Conservation (phyloP, 164 flowering plant genomes). For the Aristolochia californica region DNA sequence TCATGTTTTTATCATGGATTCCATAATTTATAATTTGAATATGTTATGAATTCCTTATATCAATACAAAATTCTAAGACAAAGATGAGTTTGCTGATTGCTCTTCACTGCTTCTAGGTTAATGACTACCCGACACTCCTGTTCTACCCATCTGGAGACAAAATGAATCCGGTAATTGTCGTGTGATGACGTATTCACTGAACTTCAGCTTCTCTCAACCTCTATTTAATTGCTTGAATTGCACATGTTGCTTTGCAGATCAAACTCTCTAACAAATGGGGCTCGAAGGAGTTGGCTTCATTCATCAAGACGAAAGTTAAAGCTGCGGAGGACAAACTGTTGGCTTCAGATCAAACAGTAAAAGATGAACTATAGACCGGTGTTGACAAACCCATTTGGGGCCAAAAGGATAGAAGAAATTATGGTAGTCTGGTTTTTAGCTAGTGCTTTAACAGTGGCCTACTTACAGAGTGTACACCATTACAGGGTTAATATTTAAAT, state of each 20-base stretch:
- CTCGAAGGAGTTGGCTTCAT: slow-evolving; percentile 58
- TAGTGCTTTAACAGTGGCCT: background rate
- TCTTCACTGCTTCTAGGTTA: slow-evolving; percentile 31
- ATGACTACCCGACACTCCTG: slow-evolving; percentile 62
- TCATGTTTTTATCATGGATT: too few relatives aligned
- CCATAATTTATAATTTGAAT: too few relatives aligned
- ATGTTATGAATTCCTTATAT: too few relatives aligned
- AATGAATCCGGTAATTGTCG: slow-evolving; percentile 53
- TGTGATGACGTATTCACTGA: background rate
- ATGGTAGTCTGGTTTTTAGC: background rate
- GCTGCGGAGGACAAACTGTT: slow-evolving; percentile 15
- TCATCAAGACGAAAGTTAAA: slow-evolving; percentile 44
- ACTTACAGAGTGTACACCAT: background rate
- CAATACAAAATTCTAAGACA: background rate
- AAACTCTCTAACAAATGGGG: slow-evolving; percentile 54
- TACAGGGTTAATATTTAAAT: background rate
- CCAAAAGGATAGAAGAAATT: background rate
- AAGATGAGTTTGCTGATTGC: background rate
- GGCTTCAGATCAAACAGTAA: slow-evolving; percentile 20
- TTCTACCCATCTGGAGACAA: slow-evolving; percentile 62
- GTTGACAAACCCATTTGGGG: background rate
- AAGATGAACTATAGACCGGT: slow-evolving; percentile 61
- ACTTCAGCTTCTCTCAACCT: background rate
- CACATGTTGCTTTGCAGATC: slow-evolving; percentile 33
- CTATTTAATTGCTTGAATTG: slow-evolving; percentile 1